Evolutionary conservation across 345 rosid species (phyloP).

Genomic region (Punica granatum): DNA sequence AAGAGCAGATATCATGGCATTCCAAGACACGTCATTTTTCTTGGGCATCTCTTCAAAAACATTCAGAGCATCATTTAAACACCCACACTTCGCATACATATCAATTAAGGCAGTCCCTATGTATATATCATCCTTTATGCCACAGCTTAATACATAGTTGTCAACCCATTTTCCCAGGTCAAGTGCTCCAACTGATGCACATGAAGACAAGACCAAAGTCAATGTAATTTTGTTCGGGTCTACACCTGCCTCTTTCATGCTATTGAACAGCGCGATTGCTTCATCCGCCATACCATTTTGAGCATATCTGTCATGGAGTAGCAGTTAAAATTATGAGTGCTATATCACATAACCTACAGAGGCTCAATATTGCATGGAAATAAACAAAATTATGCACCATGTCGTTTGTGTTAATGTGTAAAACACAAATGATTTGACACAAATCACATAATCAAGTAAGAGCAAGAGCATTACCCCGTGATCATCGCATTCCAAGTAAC

Average conservation of each 20-base stretch:
- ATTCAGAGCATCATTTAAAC: slow-evolving; percentile 51
- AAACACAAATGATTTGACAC: not conserved
- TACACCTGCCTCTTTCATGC: slow-evolving; percentile 40
- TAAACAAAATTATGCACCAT: not conserved
- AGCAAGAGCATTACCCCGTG: slow-evolving; percentile 43
- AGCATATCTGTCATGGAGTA: slow-evolving; percentile 44
- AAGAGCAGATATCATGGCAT: slow-evolving; percentile 75
- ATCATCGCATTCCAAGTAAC: slow-evolving; percentile 88
- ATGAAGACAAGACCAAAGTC: slow-evolving; percentile 56
- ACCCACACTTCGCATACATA: slow-evolving; percentile 88
- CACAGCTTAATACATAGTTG: slow-evolving; percentile 34
- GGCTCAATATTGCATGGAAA: not conserved
- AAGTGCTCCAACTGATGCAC: slow-evolving; percentile 73
- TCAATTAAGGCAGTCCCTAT: slow-evolving; percentile 75
- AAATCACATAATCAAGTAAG: not conserved
- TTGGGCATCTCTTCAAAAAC: slow-evolving; percentile 61
- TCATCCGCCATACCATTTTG: slow-evolving; percentile 76
- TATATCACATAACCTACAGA: not conserved
- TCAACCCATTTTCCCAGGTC: slow-evolving; percentile 66
- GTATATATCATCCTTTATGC: slow-evolving; percentile 41
- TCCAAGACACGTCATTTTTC: slow-evolving; percentile 87
- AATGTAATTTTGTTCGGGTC: slow-evolving; percentile 49
- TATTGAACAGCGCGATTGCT: slow-evolving; percentile 49
- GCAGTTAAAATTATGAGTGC: not conserved
- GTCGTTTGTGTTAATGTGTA: not conserved